Evolutionary conservation across 805 yeast genomes (phyloP).

Genomic region (Hanseniaspora lachancei): DNA sequence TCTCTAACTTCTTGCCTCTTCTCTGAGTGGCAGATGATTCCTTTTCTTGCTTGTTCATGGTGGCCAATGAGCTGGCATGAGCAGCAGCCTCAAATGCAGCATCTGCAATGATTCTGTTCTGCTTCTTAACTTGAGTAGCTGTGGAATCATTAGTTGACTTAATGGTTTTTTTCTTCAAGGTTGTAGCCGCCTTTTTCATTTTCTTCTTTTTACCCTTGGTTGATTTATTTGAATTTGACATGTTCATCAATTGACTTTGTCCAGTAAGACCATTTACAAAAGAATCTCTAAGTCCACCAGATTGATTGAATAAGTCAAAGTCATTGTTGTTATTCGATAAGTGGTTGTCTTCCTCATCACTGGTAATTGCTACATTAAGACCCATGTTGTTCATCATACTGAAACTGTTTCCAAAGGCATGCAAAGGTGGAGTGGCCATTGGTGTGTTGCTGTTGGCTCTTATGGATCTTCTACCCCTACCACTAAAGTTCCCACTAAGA

Average conservation of each 20-base stretch:
- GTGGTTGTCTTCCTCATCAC: slow-evolving; percentile 11
- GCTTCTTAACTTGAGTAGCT: background rate
- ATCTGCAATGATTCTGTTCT: slow-evolving; percentile 4
- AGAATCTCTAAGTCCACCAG: background rate
- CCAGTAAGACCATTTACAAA: background rate
- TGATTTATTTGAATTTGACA: background rate
- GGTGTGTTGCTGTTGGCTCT: slow-evolving; percentile 12
- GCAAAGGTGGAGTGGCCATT: slow-evolving; percentile 12
- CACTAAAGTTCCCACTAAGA: background rate
- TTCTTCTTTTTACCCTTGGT: background rate
- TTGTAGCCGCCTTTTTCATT: background rate
- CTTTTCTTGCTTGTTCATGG: slow-evolving; percentile 10
- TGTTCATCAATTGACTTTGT: background rate
- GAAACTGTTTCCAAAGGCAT: slow-evolving; percentile 11
- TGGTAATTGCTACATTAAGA: slow-evolving; percentile 7
- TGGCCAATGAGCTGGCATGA: slow-evolving; percentile 11
- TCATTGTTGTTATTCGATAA: background rate
- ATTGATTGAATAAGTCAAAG: slow-evolving; percentile 5
- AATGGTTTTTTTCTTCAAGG: background rate
- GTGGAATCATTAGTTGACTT: background rate
- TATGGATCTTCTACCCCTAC: slow-evolving; percentile 10
- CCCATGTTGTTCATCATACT: slow-evolving; percentile 13
- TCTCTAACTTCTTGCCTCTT: slow-evolving; percentile 12
- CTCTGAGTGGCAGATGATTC: slow-evolving; percentile 11
- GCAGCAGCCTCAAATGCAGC: slow-evolving; percentile 14